Conservation (phyloP, 2,329 filamentous ascomycete genomes). For the Blastomyces parvus region DNA sequence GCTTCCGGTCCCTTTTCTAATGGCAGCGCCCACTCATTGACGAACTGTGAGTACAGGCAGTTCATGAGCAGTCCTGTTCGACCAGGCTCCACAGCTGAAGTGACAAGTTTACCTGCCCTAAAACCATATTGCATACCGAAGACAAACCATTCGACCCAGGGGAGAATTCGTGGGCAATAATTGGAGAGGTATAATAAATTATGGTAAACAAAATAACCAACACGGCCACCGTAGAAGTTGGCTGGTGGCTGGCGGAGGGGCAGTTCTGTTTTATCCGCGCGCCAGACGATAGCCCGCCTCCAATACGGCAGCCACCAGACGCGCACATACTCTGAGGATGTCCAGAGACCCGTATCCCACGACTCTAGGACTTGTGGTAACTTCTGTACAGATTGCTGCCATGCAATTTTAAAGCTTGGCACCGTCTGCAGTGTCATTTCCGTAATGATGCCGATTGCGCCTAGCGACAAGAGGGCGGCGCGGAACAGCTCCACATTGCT, state of each 20-base stretch:
- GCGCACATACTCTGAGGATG: conserved; percentile 73
- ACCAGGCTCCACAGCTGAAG: conserved; percentile 68
- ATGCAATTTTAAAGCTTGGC: conserved; percentile 72
- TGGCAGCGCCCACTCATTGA: conserved; percentile 96
- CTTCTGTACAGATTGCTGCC: conserved; percentile 68
- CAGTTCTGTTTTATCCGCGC: conserved; percentile 65
- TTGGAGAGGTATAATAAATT: conserved; percentile 75
- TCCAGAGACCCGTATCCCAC: conserved; percentile 73
- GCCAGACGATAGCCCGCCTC: conserved; percentile 78
- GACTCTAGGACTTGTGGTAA: conserved; percentile 58
- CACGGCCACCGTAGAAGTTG: conserved; percentile 68
- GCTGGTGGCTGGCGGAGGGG: conserved; percentile 49
- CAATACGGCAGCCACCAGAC: conserved; percentile 98
- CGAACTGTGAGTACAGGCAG: conserved; percentile 95
- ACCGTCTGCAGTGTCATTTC: conserved; percentile 79
- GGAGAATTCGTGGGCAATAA: conserved; percentile 67
- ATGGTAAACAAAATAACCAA: conserved; percentile 88
- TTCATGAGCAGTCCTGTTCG: conserved; percentile 83
- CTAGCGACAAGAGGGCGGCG: conserved; percentile 76
- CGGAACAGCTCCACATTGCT: conserved; percentile 73
- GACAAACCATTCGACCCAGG: conserved; percentile 90
- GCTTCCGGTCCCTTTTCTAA: conserved; percentile 79
- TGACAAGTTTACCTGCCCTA: conserved; percentile 52
- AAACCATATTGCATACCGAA: conserved; percentile 98
- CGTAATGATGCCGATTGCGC: conserved; percentile 80